Evolutionary conservation across 164 flowering plant species (phyloP), one percentile per base, ranked within the genome.

Genomic region (Stephania cephalantha): DNA sequence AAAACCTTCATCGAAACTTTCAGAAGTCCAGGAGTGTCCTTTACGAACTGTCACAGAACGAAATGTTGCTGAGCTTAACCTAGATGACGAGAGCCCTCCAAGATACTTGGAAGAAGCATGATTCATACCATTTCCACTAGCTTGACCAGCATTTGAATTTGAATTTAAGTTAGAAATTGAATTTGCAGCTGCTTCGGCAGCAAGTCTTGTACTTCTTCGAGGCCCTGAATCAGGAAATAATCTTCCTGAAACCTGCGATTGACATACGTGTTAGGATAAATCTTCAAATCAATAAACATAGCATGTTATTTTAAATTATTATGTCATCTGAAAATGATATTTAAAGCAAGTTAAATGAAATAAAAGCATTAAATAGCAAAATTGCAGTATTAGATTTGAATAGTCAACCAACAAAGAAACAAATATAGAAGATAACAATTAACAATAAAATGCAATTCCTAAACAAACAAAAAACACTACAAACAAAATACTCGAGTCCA

Each of bases 151-250:
- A 82, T 78, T 85, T 17, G 85, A 76, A 77, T 79, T 87, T 77
- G 88, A 69, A 76, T 73, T 82, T 25, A 80, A 35, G 42, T 35
- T 35, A 35, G 42, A 35, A 35, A 35, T 35, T 35, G 88, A 69
- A 76, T 73, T 82, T 25, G 81, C 76, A 30, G 84, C 85, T 64
- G 90, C 80, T 64, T 94, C 99, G 52, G 87, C 91, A 78, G 93
- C 84, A 74, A 96, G 90, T 68, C 99, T 88, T n/a, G 89, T 81
- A 86, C 97, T 94, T 81, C 98, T 82, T 66, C 99, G 87, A 78
- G 91, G 91, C 63, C 89, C 96, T 75, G 98, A 94, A 88, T 94
- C 99, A 82, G 91, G 84, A 84, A 94, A 94, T 63, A 96, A 80
- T 82, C 95, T 94, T 58, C 97, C 98, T 20, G 99, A 91, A 74